Percentiles rank a stretch among this genome's conserved stretches.
Evolutionary conservation across 1,139 yeast species (phyloP).

Genomic region (Nakaseomyces sp.): DNA sequence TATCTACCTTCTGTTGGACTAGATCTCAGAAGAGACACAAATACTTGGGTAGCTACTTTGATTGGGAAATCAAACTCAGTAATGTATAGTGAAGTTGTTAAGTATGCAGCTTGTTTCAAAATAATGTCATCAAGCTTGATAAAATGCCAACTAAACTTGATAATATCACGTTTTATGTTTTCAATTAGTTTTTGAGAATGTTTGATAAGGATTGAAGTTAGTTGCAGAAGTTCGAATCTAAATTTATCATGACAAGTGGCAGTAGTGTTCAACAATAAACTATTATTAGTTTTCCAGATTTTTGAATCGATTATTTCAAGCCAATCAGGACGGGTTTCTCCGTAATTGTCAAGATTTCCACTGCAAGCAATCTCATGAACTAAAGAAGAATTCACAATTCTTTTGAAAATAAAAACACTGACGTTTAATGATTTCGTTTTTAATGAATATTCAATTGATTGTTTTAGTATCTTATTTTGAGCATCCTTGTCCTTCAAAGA

Average conservation of each 20-base stretch:
- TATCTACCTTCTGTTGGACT: constrained; percentile 80
- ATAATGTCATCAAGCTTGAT: constrained; percentile 83
- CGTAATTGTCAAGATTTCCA: constrained; percentile 44
- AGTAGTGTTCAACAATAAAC: constrained; percentile 42
- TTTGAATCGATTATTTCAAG: constrained; percentile 49
- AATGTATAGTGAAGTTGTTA: constrained; percentile 78
- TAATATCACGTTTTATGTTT: constrained; percentile 73
- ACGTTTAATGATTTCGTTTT: constrained; percentile 42
- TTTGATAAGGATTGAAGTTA: constrained; percentile 69
- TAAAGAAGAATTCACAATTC: constrained; percentile 58
- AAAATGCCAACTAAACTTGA: constrained; percentile 91
- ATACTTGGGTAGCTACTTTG: constrained; percentile 82
- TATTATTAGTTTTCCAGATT: constrained; percentile 64
- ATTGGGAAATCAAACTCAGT: constrained; percentile 84
- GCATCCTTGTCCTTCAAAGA: constrained; percentile 39
- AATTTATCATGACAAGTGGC: constrained; percentile 69
- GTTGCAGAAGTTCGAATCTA: constrained; percentile 69
- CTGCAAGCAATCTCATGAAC: constrained; percentile 49
- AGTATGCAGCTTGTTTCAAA: constrained; percentile 89
- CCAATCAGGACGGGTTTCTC: constrained; percentile 47
- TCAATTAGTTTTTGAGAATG: constrained; percentile 54
- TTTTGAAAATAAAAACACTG: constrained; percentile 53
- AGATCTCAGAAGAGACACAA: constrained; percentile 78
- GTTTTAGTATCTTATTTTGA: constrained; percentile 45
- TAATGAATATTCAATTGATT: constrained; percentile 43